Conservation (phyloP, 805 yeast species). For the Wickerhamiella cacticola region DNA sequence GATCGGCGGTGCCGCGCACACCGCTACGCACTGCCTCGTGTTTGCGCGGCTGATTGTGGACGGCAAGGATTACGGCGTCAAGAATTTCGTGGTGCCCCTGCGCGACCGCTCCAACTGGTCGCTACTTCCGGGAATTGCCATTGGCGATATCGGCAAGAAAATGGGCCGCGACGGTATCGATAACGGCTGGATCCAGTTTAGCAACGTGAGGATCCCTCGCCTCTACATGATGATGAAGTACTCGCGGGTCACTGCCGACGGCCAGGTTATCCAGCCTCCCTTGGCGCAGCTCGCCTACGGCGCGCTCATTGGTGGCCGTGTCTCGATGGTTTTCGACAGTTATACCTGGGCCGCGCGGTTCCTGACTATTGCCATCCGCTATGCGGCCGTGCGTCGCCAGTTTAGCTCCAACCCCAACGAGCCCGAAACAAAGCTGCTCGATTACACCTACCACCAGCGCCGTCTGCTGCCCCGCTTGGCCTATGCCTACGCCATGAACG, state of each 20-base stretch:
- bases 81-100: constrained; percentile 82
- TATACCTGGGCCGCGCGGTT: constrained; percentile 69
- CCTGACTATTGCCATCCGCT: constrained; percentile 73
- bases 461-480: constrained; percentile 79
- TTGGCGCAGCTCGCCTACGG: constrained; percentile 81
- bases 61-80: constrained; percentile 83
- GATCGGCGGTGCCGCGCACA: constrained; percentile 97
- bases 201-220: constrained; percentile 72
- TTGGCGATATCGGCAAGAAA: constrained; percentile 89
- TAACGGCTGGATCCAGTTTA: constrained; percentile 93
- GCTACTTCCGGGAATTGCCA: constrained; percentile 62
- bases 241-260: constrained; percentile 56
- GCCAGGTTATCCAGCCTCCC: constrained; percentile 66
- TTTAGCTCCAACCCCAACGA: constrained; percentile 42
- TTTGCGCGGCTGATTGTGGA: constrained; percentile 74
- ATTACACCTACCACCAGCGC: constrained; percentile 81
- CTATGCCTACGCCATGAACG: constrained; percentile 60
- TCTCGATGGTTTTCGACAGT: constrained; percentile 77
- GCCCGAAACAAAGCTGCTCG: constrained; percentile 61
- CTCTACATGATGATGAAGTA: constrained; percentile 72
- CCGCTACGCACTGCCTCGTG: constrained; percentile 76
- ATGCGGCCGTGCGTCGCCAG: constrained; percentile 83
- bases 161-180: constrained; percentile 96
- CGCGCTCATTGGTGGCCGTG: constrained; percentile 80
- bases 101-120: constrained; percentile 58